Conservation (phyloP, 305 asterid species). For the Fraxinus sp. region DNA sequence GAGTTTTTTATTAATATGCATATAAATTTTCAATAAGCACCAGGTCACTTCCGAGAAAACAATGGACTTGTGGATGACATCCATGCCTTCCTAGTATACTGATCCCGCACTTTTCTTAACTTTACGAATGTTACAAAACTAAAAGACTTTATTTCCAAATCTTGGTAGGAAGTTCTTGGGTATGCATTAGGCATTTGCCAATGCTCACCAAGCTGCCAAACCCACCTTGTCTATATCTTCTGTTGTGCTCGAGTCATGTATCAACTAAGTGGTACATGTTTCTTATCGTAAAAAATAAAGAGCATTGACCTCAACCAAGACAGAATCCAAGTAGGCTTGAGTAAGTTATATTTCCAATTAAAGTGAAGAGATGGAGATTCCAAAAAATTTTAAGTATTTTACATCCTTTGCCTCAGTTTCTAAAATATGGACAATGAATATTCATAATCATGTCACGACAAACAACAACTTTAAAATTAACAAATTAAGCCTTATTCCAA, state of each 20-base stretch:
- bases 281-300: neutral
- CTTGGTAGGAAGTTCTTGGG: neutral
- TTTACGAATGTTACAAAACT: constrained; percentile 4
- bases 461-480: neutral
- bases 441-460: neutral
- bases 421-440: neutral
- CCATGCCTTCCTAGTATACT: neutral
- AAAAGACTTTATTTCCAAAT: neutral
- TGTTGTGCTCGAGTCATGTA: neutral
- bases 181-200: neutral
- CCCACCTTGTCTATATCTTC: neutral
- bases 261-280: neutral
- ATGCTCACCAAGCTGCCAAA: constrained; percentile 9
- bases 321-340: neutral
- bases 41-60: neutral
- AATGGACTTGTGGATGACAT: neutral
- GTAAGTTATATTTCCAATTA: neutral
- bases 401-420: neutral
- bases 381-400: neutral
- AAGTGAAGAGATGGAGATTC: neutral
- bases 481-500: neutral
- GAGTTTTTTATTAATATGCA: neutral
- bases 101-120: neutral
- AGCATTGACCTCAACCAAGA: neutral
- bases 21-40: neutral